Percentiles rank a stretch among this genome's conserved stretches.
Evolutionary conservation across 345 rosid genomes (phyloP).

Genomic region (Triadica sebifera): DNA sequence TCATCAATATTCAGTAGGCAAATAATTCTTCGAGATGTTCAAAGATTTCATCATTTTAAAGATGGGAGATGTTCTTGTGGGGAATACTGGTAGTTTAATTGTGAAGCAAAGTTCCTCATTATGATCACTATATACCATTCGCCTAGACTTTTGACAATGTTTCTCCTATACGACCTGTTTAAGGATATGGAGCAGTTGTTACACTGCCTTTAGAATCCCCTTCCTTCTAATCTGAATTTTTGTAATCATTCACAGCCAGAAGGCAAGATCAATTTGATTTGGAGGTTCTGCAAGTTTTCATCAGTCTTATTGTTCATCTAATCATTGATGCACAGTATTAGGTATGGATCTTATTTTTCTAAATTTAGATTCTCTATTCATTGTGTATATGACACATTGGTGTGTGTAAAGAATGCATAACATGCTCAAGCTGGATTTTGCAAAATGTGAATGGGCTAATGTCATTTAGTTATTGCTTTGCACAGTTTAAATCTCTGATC

Average conservation of each 20-base stretch:
- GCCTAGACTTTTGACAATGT: neutral
- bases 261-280: neutral
- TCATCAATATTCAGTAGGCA: slow-evolving; percentile 18
- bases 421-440: too few species aligned
- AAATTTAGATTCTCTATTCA: neutral
- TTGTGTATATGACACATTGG: neutral
- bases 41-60: slow-evolving; percentile 28
- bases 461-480: too few species aligned
- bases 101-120: neutral
- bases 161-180: neutral
- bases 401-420: neutral
- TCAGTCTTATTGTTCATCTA: neutral
- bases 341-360: neutral
- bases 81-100: slow-evolving; percentile 21
- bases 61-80: slow-evolving; percentile 30
- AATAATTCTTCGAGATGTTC: slow-evolving; percentile 30
- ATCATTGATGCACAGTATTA: neutral
- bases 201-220: neutral
- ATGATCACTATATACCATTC: neutral
- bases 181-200: neutral
- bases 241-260: neutral
- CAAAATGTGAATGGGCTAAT: too few species aligned
- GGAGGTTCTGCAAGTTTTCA: neutral
- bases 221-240: neutral
- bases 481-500: too few species aligned